Evolutionary conservation across 805 yeast genomes (phyloP).

Genomic region (Zygosaccharomyces pseudorouxii): DNA sequence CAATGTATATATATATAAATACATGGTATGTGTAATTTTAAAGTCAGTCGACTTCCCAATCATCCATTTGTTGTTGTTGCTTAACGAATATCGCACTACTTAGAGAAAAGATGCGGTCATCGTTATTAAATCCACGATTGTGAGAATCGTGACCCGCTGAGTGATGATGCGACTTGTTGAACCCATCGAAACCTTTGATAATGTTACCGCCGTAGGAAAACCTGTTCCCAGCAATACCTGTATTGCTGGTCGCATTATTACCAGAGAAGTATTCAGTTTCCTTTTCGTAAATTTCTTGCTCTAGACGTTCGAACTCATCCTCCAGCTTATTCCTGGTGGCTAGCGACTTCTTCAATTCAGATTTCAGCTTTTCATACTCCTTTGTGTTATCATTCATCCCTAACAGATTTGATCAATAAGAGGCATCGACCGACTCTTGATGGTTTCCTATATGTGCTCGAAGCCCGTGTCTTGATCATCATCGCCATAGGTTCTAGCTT

Average conservation of each 20-base stretch:
- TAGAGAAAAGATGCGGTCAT: conserved; percentile 75
- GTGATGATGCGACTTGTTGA: conserved; percentile 45
- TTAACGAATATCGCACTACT: conserved; percentile 68
- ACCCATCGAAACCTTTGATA: conserved; percentile 86
- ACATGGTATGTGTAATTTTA: neutral
- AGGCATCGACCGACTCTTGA: neutral
- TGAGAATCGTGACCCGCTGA: conserved; percentile 19
- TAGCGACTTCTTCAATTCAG: conserved; percentile 60
- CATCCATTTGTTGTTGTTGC: conserved; percentile 41
- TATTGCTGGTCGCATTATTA: conserved; percentile 41
- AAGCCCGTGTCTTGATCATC: neutral
- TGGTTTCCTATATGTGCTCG: neutral
- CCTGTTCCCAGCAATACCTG: conserved; percentile 12
- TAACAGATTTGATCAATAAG: neutral
- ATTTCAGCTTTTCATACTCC: conserved; percentile 63
- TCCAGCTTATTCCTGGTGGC: conserved; percentile 61
- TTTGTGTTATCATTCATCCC: conserved; percentile 25
- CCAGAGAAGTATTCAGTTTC: conserved; percentile 77
- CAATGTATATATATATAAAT: neutral
- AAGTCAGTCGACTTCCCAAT: conserved; percentile 5
- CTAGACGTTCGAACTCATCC: conserved; percentile 54
- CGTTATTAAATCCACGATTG: conserved; percentile 48
- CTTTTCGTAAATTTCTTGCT: conserved; percentile 71
- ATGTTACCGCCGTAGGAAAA: conserved; percentile 52
- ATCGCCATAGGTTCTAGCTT: too few relatives aligned